Percentiles rank a stretch among this genome's conserved stretches.
Evolutionary conservation across 768 basidiomycete species (phyloP).

Genomic region (Podaxis sp.): DNA sequence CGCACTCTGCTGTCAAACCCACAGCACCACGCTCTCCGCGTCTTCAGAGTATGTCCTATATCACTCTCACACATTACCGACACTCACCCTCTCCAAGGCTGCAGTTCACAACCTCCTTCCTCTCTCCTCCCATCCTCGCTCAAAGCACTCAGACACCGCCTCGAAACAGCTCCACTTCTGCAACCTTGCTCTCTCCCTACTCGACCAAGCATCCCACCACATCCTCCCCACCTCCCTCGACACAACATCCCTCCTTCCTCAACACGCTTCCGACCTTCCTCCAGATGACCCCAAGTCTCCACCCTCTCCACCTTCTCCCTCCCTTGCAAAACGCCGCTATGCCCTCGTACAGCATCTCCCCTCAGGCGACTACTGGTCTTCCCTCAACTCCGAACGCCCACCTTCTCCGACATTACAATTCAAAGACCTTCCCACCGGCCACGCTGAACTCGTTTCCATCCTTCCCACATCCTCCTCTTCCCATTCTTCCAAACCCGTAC

Average conservation of each 20-base stretch:
- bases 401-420: constrained; percentile 36
- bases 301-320: constrained; percentile 24
- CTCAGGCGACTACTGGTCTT: constrained; percentile 77
- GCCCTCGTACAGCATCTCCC: constrained; percentile 82
- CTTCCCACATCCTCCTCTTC: constrained; percentile 59
- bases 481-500: constrained; percentile 30
- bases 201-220: constrained; percentile 66
- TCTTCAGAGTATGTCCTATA: constrained; percentile 51
- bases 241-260: constrained; percentile 41
- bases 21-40: constrained; percentile 50
- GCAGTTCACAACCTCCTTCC: constrained; percentile 71
- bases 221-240: constrained; percentile 45
- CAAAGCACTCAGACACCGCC: constrained; percentile 61
- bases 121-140: constrained; percentile 64
- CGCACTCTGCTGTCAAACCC: constrained; percentile 57
- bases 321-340: constrained; percentile 50
- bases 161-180: constrained; percentile 75
- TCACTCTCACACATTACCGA: constrained; percentile 19
- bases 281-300: constrained; percentile 3
- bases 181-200: constrained; percentile 66
- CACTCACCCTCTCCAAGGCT: constrained; percentile 35
- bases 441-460: constrained; percentile 76
- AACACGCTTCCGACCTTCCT: neutral
- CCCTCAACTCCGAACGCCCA: constrained; percentile 51
- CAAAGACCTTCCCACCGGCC: constrained; percentile 56